Evolutionary conservation across 306 rosid species (phyloP).

Genomic region (Sesbania bispinosa): DNA sequence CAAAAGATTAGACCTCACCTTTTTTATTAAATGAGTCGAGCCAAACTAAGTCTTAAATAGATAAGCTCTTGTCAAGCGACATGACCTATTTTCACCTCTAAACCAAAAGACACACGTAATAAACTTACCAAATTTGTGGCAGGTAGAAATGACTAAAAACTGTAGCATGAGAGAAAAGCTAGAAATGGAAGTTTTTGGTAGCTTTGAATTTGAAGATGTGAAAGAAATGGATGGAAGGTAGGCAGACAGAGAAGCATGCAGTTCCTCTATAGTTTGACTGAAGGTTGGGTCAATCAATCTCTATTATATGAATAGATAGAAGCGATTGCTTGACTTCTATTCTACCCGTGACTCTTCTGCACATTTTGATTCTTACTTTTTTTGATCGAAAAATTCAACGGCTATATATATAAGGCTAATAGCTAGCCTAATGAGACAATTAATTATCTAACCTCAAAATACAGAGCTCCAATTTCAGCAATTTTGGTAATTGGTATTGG

Average conservation of each 20-base stretch:
- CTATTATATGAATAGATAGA: background rate
- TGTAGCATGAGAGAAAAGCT: background rate
- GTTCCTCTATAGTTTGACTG: slow-evolving; percentile 13
- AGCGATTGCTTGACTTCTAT: background rate
- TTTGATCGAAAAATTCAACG: background rate
- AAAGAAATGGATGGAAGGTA: background rate
- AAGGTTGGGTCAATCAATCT: background rate
- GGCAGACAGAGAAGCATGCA: background rate
- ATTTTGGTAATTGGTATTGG: background rate
- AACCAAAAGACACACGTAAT: too few relatives aligned
- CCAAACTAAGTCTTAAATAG: too few relatives aligned
- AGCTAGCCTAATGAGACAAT: background rate
- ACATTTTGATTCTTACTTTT: background rate
- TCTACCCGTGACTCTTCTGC: slow-evolving; percentile 16
- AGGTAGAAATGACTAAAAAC: background rate
- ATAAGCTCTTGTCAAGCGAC: too few relatives aligned
- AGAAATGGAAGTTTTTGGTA: slow-evolving; percentile 9
- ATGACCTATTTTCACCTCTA: too few relatives aligned
- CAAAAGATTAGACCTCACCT: too few relatives aligned
- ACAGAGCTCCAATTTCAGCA: background rate
- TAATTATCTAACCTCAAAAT: background rate
- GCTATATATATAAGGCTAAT: background rate
- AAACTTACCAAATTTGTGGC: slow-evolving; percentile 6
- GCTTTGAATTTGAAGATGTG: slow-evolving; percentile 2
- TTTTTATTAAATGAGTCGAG: too few relatives aligned